Conservation (phyloP, 495 filamentous ascomycete species). For the Darksidea phi region DNA sequence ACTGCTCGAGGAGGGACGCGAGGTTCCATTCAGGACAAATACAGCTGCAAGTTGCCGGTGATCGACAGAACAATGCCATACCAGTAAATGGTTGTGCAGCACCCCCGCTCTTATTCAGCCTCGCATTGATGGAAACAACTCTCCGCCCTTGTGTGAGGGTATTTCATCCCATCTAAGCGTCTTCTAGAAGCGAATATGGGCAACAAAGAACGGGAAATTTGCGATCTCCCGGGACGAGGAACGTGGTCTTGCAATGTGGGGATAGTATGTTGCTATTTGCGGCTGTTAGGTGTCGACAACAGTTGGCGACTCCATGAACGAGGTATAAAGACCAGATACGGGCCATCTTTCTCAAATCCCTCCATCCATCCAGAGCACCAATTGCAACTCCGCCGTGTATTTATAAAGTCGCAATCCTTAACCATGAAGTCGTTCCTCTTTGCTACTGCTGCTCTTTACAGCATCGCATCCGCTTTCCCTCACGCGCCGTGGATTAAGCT, state of each 20-base stretch:
- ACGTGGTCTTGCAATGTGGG: background rate
- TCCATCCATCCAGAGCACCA: no score
- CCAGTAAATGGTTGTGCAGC: background rate
- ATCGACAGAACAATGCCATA: no score
- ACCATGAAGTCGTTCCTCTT: conserved; percentile 25
- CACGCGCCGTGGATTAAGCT: background rate
- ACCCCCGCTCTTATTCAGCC: background rate
- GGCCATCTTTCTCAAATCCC: no score
- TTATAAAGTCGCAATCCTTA: background rate
- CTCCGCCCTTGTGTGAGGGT: background rate
- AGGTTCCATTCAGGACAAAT: no score
- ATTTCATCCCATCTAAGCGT: background rate
- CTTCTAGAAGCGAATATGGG: conserved; percentile 16
- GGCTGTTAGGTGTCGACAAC: no score
- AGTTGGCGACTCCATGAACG: no score
- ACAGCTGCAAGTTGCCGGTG: no score
- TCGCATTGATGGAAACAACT: background rate
- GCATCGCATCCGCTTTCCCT: conserved; percentile 19
- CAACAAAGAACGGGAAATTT: background rate
- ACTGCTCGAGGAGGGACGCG: no score
- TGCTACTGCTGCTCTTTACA: conserved; percentile 23
- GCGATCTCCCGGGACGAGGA: background rate
- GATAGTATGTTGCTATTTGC: no score
- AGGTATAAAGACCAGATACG: no score
- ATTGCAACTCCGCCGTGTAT: no score